A percentile compares a stretch with the other conserved stretches of the same genome.
These are phyloP conservation scores for Conticribra weissflogii DNA, from an alignment of 108 stramenopile genomes.

Conservation along the genomic window DNA sequence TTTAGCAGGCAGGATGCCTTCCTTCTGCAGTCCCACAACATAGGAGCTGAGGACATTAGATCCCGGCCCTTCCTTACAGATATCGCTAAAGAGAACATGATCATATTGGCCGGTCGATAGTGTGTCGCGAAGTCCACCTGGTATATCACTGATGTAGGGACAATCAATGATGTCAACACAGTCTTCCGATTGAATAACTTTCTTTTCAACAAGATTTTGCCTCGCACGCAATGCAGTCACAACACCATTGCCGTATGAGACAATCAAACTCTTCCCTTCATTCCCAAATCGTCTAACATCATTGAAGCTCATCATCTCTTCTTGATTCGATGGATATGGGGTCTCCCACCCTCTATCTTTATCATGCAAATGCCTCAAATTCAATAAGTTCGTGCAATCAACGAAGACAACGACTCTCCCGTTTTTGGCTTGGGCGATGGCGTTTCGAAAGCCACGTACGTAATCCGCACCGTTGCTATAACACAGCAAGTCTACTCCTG, in stretches of 20 bases:
- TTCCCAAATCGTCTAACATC: slow-evolving; percentile 57
- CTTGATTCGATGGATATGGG: slow-evolving; percentile 52
- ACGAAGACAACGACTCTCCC: slow-evolving; percentile 78
- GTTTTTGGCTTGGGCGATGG: slow-evolving; percentile 66
- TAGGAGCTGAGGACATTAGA: slow-evolving; percentile 69
- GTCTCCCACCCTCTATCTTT: slow-evolving; percentile 74
- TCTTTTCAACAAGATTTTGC: slow-evolving; percentile 40
- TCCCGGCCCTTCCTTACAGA: slow-evolving; percentile 86
- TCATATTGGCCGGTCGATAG: slow-evolving; percentile 44
- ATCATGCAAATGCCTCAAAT: slow-evolving; percentile 70
- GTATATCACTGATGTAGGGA: slow-evolving; percentile 69
- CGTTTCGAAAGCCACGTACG: slow-evolving; percentile 80
- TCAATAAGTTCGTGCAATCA: slow-evolving; percentile 82
- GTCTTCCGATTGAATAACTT: slow-evolving; percentile 26
- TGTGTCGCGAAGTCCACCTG: slow-evolving; percentile 57
- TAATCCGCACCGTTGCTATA: slow-evolving; percentile 86
- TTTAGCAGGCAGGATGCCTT: slow-evolving; percentile 36
- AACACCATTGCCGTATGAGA: slow-evolving; percentile 90
- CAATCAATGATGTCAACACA: slow-evolving; percentile 82
- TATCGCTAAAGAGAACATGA: slow-evolving; percentile 79
- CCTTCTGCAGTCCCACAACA: slow-evolving; percentile 55
- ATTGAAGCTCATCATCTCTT: slow-evolving; percentile 62
- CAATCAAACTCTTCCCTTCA: slow-evolving; percentile 55
- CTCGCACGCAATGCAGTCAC: slow-evolving; percentile 74
- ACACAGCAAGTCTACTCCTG: slow-evolving; percentile 89